These are phyloP conservation scores for Rhizodiscina lignyota DNA, from an alignment of 495 filamentous ascomycete species.

Conservation along the genomic window DNA sequence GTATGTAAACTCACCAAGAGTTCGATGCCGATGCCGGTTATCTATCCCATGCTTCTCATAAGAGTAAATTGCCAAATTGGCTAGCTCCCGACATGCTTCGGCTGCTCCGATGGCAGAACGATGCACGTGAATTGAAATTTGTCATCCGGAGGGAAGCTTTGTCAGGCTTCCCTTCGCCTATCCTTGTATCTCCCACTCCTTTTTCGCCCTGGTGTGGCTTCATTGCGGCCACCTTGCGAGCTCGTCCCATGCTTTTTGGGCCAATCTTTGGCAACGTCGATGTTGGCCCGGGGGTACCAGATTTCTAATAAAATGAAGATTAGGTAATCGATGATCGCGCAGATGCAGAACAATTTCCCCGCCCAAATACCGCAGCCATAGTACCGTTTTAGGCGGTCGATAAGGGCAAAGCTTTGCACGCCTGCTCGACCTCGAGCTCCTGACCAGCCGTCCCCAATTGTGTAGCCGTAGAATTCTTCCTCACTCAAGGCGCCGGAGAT, in stretches of 20 bases:
- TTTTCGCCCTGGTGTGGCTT: not conserved
- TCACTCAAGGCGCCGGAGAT: conserved; percentile 71
- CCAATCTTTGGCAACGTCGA: conserved; percentile 84
- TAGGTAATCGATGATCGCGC: conserved; percentile 84
- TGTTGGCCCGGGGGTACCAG: conserved; percentile 64
- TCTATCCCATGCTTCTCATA: too few species aligned
- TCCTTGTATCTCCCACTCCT: not conserved
- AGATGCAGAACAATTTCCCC: conserved; percentile 89
- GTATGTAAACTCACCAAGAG: too few species aligned
- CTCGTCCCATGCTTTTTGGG: conserved; percentile 59
- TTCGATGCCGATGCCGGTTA: too few species aligned
- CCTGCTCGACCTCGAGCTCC: conserved; percentile 57
- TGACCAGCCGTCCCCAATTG: conserved; percentile 39
- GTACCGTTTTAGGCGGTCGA: conserved; percentile 86
- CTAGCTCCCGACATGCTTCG: too few species aligned
- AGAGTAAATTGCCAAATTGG: too few species aligned
- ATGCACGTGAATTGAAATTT: too few species aligned
- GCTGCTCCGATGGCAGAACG: too few species aligned
- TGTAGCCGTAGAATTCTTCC: conserved; percentile 73
- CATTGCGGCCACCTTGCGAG: conserved; percentile 1
- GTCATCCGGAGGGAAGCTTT: too few species aligned
- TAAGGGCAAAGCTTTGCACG: conserved; percentile 71
- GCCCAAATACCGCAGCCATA: conserved; percentile 99
- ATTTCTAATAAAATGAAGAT: conserved; percentile 77
- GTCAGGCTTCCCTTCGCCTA: too few species aligned